Evolutionary conservation across 257 asterid species (phyloP), one percentile per base, ranked within the genome.

Genomic region (Coffea eugenioides): DNA sequence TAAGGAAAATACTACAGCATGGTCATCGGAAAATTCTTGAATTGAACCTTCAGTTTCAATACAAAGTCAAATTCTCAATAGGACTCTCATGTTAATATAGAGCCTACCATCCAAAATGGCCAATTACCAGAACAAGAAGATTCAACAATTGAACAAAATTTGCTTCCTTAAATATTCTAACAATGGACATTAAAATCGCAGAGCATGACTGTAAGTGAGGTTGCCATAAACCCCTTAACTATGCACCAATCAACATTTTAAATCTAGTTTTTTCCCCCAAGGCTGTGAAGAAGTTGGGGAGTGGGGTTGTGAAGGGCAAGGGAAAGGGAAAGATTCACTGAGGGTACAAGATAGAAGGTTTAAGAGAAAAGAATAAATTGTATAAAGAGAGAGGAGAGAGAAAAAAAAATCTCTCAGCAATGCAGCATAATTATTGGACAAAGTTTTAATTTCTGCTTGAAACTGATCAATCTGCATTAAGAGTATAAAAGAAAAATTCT

Each of bases 371-470:
- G 25, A 39, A 39, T 34, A 80, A 48, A 52, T 11, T 27, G 21
- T 54, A 23, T 15, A 49, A 52, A 73, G 77, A 51, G n/a, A 56
- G 25, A 52, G 34, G 80, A 56, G 49, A 23, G 62, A 27, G 27
- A 75, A 69, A 73, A 62, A 75, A 51, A 39, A 41, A 25, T 75
- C 75, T 75, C 75, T 96, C 89, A 96, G 82, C 71, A 96, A 81
- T 75, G 99, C 94, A 3, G 97, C 99, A 87, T 96, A 96, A 86
- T 94, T 94, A 80, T 92, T 92, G 4, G 98, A 94, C 20, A 96
- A 74, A 23, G 97, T 97, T 87, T 86, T 96, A 77, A 94, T 94
- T 84, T 94, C 94, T 8, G 81, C 77, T 88, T 90, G 85, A 88
- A 88, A 92, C 54, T 79, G 93, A 75, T 92, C 92, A 66, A 91